These are phyloP conservation scores for Diphasiastrum complanatum DNA, from an alignment of 83 land plant species.

Conservation along the genomic window DNA sequence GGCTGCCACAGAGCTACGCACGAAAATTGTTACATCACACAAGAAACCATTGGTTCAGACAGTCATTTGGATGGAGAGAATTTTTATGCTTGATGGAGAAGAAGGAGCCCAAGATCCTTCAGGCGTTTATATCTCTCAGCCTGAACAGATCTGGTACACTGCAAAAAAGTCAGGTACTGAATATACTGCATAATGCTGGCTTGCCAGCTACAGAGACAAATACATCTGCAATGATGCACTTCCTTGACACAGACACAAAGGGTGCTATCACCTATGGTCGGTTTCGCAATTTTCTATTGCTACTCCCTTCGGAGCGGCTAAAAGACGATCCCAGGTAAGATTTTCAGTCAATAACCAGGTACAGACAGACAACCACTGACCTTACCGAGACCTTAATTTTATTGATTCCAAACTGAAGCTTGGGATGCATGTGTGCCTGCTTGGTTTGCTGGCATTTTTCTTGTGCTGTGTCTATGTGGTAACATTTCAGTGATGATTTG, in stretches of 20 bases:
- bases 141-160: conserved; percentile 18
- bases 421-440: no score
- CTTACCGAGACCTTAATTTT: no score
- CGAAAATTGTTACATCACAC: conserved; percentile 2
- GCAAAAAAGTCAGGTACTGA: background rate
- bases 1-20: conserved; percentile 11
- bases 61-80: conserved; percentile 16
- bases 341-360: no score
- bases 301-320: conserved; percentile 16
- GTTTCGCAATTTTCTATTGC: conserved; percentile 17
- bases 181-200: conserved; percentile 5
- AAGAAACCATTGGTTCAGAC: background rate
- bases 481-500: no score
- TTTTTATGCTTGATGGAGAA: conserved; percentile 11
- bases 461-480: no score
- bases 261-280: conserved; percentile 14
- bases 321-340: conserved; percentile 10
- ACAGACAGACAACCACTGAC: no score
- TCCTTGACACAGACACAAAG: background rate
- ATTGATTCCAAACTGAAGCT: no score
- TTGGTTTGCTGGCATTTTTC: no score
- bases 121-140: conserved; percentile 12
- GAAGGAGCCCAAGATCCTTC: conserved; percentile 14
- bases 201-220: conserved; percentile 15
- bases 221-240: conserved; percentile 13